Evolutionary conservation across 805 yeast genomes (phyloP).

Genomic region (Zygosaccharomyces bailii): DNA sequence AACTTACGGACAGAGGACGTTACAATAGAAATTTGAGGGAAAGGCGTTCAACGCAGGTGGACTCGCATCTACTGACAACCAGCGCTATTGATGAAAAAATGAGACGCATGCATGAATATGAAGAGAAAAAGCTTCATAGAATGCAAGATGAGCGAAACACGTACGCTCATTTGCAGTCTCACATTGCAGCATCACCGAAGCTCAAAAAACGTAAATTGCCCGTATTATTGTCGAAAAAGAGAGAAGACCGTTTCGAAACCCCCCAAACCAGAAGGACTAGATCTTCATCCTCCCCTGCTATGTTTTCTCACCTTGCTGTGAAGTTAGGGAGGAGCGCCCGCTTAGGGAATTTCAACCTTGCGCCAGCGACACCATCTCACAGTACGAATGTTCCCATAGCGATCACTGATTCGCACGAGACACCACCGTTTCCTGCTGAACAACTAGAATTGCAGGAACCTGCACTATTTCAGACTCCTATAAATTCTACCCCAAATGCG

Average conservation of each 20-base stretch:
- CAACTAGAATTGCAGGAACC: constrained; percentile 10
- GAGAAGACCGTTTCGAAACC: constrained; percentile 28
- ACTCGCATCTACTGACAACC: constrained; percentile 9
- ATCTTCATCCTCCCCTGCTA: constrained; percentile 22
- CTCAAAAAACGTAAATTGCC: constrained; percentile 31
- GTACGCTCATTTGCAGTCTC: constrained; percentile 30
- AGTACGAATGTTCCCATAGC: constrained; percentile 12
- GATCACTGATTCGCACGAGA: neutral
- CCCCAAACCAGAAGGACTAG: constrained; percentile 21
- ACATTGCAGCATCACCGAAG: constrained; percentile 32
- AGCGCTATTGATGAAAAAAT: constrained; percentile 29
- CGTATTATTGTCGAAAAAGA: constrained; percentile 30
- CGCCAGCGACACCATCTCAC: constrained; percentile 21
- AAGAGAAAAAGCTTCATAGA: constrained; percentile 16
- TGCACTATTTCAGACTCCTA: constrained; percentile 23
- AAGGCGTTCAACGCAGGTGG: constrained; percentile 16
- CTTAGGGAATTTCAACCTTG: constrained; percentile 12
- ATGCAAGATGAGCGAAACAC: constrained; percentile 24
- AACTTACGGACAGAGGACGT: constrained; percentile 36
- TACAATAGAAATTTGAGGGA: constrained; percentile 24
- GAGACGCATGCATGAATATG: constrained; percentile 28
- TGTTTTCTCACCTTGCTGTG: constrained; percentile 32
- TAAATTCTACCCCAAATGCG: constrained; percentile 12
- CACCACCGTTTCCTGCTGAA: neutral
- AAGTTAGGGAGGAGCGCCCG: constrained; percentile 20